These are phyloP conservation scores for Artomyces pyxidatus DNA, from an alignment of 768 basidiomycete species.

Conservation along the genomic window DNA sequence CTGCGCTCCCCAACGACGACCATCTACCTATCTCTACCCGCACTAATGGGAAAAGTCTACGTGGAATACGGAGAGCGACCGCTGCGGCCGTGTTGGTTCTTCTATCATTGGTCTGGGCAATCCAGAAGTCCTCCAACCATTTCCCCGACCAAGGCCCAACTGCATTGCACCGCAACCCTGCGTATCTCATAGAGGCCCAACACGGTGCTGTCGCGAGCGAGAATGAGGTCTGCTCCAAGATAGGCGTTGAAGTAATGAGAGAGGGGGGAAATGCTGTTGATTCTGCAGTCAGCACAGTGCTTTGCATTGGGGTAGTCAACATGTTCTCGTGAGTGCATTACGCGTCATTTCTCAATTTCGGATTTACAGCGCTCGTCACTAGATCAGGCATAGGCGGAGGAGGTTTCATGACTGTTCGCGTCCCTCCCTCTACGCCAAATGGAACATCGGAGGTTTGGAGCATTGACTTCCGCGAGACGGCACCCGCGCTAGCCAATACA, in stretches of 20 bases:
- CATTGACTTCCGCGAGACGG: slow-evolving; percentile 87
- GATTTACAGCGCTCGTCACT: neutral
- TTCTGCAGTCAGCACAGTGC: slow-evolving; percentile 67
- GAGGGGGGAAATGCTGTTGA: slow-evolving; percentile 90
- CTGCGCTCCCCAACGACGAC: too few relatives aligned
- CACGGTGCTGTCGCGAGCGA: slow-evolving; percentile 88
- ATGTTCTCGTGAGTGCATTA: slow-evolving; percentile 85
- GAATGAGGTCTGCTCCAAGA: slow-evolving; percentile 76
- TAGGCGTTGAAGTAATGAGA: slow-evolving; percentile 71
- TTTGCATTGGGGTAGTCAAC: slow-evolving; percentile 80
- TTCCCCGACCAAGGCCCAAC: too few relatives aligned
- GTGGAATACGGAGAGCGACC: too few relatives aligned
- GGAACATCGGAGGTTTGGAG: slow-evolving; percentile 52
- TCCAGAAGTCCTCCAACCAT: too few relatives aligned
- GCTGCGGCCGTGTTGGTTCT: too few relatives aligned
- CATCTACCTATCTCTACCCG: too few relatives aligned
- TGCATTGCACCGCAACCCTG: slow-evolving; percentile 40
- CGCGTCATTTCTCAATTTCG: slow-evolving; percentile 9
- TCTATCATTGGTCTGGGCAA: too few relatives aligned
- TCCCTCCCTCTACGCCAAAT: slow-evolving; percentile 43
- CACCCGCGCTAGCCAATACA: slow-evolving; percentile 60
- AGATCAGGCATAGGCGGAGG: slow-evolving; percentile 86
- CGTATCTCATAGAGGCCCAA: slow-evolving; percentile 51
- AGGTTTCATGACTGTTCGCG: slow-evolving; percentile 77
- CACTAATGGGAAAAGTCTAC: too few relatives aligned